Percentiles rank a stretch among this genome's conserved stretches.
Conservation (phyloP, 805 yeast genomes). For the Crinitomyces ghanaensis region DNA sequence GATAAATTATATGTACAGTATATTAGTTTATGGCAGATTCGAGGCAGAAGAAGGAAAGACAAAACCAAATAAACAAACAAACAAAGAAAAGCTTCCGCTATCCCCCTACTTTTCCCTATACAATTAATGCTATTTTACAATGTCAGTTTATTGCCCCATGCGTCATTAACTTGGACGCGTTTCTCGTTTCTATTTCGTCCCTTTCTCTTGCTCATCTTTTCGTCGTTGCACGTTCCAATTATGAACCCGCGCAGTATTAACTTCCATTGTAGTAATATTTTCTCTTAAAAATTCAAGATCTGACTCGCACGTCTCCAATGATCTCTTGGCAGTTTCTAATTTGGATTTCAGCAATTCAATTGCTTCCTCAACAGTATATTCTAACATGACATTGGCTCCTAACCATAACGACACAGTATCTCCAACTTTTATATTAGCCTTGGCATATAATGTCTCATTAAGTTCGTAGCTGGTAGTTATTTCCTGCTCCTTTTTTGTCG, state of each 20-base stretch:
- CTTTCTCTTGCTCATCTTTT: slow-evolving; percentile 14
- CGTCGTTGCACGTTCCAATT: slow-evolving; percentile 30
- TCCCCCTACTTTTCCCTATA: too few species aligned
- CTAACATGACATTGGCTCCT: slow-evolving; percentile 98
- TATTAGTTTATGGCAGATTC: too few species aligned
- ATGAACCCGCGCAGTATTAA: slow-evolving; percentile 71
- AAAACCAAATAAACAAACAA: too few species aligned
- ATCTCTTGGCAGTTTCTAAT: slow-evolving; percentile 49
- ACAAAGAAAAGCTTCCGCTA: too few species aligned
- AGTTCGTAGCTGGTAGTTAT: slow-evolving; percentile 76
- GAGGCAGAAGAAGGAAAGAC: too few species aligned
- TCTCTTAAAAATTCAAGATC: slow-evolving; percentile 78
- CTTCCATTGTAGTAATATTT: slow-evolving; percentile 95
- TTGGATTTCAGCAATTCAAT: slow-evolving; percentile 52
- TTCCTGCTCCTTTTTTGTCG: slow-evolving; percentile 34
- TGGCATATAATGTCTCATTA: slow-evolving; percentile 84
- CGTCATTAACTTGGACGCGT: too few species aligned
- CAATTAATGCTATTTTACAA: too few species aligned
- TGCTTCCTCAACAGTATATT: slow-evolving; percentile 86
- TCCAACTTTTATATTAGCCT: slow-evolving; percentile 57
- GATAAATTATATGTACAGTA: too few species aligned
- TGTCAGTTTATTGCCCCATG: too few species aligned
- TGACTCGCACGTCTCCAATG: slow-evolving; percentile 54
- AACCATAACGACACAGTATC: slow-evolving; percentile 79
- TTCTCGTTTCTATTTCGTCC: slow-evolving; percentile 1